Evolutionary conservation across 2,329 filamentous ascomycete genomes (phyloP).

Genomic region (Aureobasidium vineae): DNA sequence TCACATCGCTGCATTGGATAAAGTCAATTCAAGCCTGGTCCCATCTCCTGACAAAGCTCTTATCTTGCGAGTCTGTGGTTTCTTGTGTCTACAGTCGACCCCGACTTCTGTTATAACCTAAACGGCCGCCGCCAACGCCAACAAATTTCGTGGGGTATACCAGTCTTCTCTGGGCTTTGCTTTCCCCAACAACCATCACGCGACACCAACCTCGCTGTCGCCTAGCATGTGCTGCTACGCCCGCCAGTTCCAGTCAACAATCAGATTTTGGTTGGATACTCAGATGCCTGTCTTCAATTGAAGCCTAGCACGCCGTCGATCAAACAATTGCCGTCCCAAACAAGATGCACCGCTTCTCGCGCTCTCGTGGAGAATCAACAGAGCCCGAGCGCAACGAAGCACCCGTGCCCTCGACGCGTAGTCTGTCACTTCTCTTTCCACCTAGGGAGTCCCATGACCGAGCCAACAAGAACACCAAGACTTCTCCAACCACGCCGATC

Average conservation of each 20-base stretch:
- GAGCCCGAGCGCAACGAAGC: conserved; percentile 21
- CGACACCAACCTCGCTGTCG: conserved; percentile 20
- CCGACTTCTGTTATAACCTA: neutral
- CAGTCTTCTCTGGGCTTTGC: conserved; percentile 14
- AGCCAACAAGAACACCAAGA: conserved; percentile 11
- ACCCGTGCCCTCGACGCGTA: conserved; percentile 10
- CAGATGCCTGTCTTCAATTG: neutral
- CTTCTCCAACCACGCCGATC: neutral
- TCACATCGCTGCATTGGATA: conserved; percentile 2
- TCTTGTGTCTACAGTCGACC: neutral
- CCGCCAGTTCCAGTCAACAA: conserved; percentile 13
- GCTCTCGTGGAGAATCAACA: conserved; percentile 11
- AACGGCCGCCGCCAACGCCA: conserved; percentile 9
- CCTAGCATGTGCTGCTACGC: conserved; percentile 16
- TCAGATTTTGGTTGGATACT: conserved; percentile 6
- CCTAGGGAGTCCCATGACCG: conserved; percentile 15
- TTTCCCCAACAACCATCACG: conserved; percentile 24
- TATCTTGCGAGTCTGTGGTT: conserved; percentile 6
- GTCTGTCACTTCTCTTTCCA: conserved; percentile 21
- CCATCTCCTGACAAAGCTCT: conserved; percentile 6
- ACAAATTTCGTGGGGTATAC: conserved; percentile 21
- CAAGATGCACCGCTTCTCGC: conserved; percentile 21
- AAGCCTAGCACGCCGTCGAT: neutral
- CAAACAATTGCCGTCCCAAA: neutral
- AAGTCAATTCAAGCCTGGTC: conserved; percentile 22